These are phyloP conservation scores for Didymella lethalis DNA, from an alignment of 2,329 filamentous ascomycete species.

Conservation along the genomic window DNA sequence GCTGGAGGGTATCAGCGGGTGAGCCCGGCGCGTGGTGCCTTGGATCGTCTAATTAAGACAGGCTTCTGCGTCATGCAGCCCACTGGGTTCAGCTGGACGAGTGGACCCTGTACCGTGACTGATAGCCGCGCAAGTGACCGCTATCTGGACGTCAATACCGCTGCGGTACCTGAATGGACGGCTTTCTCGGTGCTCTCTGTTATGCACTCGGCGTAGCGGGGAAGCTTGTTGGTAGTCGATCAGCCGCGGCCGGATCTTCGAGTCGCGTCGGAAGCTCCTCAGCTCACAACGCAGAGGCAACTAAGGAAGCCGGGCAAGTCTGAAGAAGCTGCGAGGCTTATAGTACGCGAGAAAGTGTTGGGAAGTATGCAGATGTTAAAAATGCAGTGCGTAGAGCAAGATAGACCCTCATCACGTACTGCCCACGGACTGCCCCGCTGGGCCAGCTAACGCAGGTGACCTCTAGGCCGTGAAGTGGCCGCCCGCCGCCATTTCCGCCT, in stretches of 20 bases:
- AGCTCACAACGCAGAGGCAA: constrained; percentile 26
- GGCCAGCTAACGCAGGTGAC: constrained; percentile 30
- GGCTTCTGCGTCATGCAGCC: constrained; percentile 37
- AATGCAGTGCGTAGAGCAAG: constrained; percentile 16
- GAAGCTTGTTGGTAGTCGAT: constrained; percentile 24
- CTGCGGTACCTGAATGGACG: constrained; percentile 18
- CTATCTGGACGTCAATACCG: constrained; percentile 14
- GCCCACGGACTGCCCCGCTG: constrained; percentile 25
- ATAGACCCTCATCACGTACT: constrained; percentile 20
- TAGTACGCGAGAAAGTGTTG: constrained; percentile 27
- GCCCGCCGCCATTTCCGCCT: constrained; percentile 12
- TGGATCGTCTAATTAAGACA: constrained; percentile 25
- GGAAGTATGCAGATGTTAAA: constrained; percentile 22
- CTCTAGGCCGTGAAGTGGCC: constrained; percentile 2
- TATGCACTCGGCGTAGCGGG: constrained; percentile 22
- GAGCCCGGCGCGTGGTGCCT: constrained; percentile 30
- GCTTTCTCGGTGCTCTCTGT: constrained; percentile 8
- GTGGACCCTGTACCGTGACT: constrained; percentile 30
- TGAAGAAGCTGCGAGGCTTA: constrained; percentile 12
- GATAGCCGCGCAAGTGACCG: constrained; percentile 14
- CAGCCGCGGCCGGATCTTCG: constrained; percentile 28
- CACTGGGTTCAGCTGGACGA: constrained; percentile 28
- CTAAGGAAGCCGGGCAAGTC: background rate
- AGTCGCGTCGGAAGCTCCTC: constrained; percentile 28
- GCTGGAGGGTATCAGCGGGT: constrained; percentile 10